Evolutionary conservation across 176 grass and related monocot species (phyloP), one percentile per base, ranked within the genome.

Genomic region (Triticum monococcum): DNA sequence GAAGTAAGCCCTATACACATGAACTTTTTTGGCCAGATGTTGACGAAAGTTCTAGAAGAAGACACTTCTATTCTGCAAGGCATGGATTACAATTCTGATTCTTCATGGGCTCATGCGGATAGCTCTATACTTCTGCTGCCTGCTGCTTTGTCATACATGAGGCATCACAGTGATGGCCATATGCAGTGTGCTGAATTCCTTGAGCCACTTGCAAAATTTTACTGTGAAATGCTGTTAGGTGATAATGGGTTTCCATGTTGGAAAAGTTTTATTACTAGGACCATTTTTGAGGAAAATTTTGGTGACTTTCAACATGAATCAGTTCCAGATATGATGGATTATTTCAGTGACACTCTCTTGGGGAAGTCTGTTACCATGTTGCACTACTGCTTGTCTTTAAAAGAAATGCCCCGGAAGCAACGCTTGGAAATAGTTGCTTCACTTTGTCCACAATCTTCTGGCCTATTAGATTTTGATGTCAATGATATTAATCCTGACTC

Each of bases 311-410:
- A 62, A 75, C 63, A 83, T 7, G n/a, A 63, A 57, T 93, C 95
- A 75, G 61, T 92, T 92, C 83, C 86, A 62, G 89, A 93, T 78
- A 87, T 93, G 75, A 83, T 68, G 71, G 72, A 26, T 84, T 79
- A 85, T 93, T 93, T 93, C 75, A 87, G 89, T 73, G 86, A 11
- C 75, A 93, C 95, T 81, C 86, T 95, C 69, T 89, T 98, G 86
- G 95, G 93, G 48, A 98, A 90, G 84, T 77, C 95, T 83, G 54
- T 95, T 86, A 90, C 18, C 66, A 93, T 98, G 89, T 81, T 95
- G 63, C 84, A 62, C 48, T 80, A 83, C 79, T 89, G 80, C 81
- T 82, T 92, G 67, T 54, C 64, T 81, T 78, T 50, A 54, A 92
- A 95, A 82, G 85, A 75, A 57, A 80, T 95, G 9, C 40, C 84